A percentile compares a stretch with the other conserved stretches of the same genome.
These are phyloP conservation scores for Tylopilus rubrobrunneus DNA, from an alignment of 768 basidiomycete species.

Conservation along the genomic window DNA sequence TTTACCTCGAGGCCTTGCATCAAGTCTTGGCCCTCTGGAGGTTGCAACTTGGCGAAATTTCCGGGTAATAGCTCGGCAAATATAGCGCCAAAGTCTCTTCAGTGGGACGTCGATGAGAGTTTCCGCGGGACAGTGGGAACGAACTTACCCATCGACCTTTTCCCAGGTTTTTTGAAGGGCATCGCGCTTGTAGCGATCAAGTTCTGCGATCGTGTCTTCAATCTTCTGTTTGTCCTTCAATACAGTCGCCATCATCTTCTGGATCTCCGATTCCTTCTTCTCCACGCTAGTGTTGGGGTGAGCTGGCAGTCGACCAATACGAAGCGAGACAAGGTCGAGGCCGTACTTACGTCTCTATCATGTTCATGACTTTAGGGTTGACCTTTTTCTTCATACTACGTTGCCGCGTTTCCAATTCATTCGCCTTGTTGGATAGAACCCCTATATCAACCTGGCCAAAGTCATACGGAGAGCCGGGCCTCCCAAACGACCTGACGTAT, in stretches of 20 bases:
- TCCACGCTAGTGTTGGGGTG: constrained; percentile 61
- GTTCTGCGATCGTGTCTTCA: constrained; percentile 86
- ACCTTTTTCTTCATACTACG: constrained; percentile 92
- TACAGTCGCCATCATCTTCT: constrained; percentile 85
- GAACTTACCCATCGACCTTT: constrained; percentile 81
- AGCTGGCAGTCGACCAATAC: background rate
- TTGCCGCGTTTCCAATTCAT: constrained; percentile 73
- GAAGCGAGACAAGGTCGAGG: background rate
- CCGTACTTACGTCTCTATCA: constrained; percentile 81
- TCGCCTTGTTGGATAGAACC: constrained; percentile 56
- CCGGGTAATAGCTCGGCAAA: constrained; percentile 94
- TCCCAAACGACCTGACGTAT: constrained; percentile 71
- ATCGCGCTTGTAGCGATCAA: constrained; percentile 92
- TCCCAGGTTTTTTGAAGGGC: constrained; percentile 94
- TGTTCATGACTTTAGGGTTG: constrained; percentile 92
- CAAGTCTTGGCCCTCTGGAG: constrained; percentile 90
- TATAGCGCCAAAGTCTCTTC: constrained; percentile 92
- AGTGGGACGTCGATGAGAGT: background rate
- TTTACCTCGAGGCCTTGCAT: constrained; percentile 97
- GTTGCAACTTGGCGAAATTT: constrained; percentile 92
- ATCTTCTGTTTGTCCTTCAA: constrained; percentile 94
- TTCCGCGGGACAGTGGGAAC: background rate
- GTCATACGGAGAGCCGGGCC: constrained; percentile 76
- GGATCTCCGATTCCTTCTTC: constrained; percentile 83
- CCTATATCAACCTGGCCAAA: constrained; percentile 64